Conservation (phyloP, 208 protist species). For the Entamoeba invadens region DNA sequence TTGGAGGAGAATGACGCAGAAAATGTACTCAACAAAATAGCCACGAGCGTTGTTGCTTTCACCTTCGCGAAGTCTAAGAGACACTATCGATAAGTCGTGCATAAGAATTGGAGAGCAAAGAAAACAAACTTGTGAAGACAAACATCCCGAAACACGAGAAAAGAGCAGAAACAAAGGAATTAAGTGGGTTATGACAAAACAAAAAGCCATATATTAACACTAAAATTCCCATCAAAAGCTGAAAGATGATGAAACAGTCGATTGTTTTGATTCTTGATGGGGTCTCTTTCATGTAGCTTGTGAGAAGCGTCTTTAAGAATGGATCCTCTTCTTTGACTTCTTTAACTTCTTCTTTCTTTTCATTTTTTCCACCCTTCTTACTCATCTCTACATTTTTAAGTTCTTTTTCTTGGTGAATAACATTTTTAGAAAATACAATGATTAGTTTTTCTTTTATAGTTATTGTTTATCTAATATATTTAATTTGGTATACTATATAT, state of each 20-base stretch:
- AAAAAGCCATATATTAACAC: background rate
- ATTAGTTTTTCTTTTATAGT: no score
- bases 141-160: background rate
- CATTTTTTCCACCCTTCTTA: background rate
- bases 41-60: background rate
- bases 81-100: no score
- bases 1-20: background rate
- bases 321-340: background rate
- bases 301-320: background rate
- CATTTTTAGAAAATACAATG: no score
- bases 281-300: background rate
- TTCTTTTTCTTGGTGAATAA: background rate
- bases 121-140: background rate
- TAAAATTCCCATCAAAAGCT: background rate
- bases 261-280: background rate
- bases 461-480: no score
- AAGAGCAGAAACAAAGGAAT: background rate
- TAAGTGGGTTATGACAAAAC: background rate
- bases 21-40: background rate
- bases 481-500: no score
- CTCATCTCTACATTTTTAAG: background rate
- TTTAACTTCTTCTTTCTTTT: background rate
- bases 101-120: no score
- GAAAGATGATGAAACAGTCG: background rate
- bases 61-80: background rate